Evolutionary conservation across 2,329 filamentous ascomycete species (phyloP).

Genomic region (Fusarium siculi): DNA sequence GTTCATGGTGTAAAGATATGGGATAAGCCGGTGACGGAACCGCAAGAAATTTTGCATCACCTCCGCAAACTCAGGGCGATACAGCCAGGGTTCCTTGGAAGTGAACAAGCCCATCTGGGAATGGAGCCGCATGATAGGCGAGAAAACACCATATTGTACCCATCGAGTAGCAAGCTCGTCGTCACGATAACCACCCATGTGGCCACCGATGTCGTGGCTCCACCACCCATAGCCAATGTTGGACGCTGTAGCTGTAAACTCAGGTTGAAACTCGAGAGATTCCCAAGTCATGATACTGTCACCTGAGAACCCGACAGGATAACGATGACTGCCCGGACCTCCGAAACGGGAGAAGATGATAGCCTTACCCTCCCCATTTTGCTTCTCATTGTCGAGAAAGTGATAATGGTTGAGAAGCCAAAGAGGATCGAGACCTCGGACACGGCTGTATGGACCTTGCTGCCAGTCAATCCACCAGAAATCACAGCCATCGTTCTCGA

Average conservation of each 20-base stretch:
- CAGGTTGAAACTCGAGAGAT: constrained; percentile 70
- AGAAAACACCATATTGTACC: constrained; percentile 71
- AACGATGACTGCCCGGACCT: constrained; percentile 71
- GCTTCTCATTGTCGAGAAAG: constrained; percentile 60
- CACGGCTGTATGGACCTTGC: constrained; percentile 63
- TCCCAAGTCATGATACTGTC: constrained; percentile 70
- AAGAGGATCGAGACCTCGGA: constrained; percentile 69
- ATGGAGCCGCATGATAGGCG: constrained; percentile 70
- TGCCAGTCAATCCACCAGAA: constrained; percentile 79
- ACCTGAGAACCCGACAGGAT: constrained; percentile 73
- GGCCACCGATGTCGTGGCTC: constrained; percentile 75
- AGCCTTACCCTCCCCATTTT: constrained; percentile 49
- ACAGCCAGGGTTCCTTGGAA: constrained; percentile 71
- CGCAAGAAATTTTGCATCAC: constrained; percentile 62
- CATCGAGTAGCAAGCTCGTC: constrained; percentile 69
- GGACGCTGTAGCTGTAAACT: constrained; percentile 73
- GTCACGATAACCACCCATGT: constrained; percentile 65
- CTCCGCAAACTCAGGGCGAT: constrained; percentile 55
- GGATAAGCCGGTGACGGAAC: constrained; percentile 67
- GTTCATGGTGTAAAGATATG: constrained; percentile 70
- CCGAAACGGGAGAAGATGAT: constrained; percentile 71
- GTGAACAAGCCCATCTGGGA: constrained; percentile 68
- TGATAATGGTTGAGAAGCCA: constrained; percentile 75
- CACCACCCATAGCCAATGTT: constrained; percentile 77
- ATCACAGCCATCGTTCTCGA: constrained; percentile 67